phyloP scores from a whole-genome alignment of 805 yeast species.

The Grigorovia jiainica region DNA sequence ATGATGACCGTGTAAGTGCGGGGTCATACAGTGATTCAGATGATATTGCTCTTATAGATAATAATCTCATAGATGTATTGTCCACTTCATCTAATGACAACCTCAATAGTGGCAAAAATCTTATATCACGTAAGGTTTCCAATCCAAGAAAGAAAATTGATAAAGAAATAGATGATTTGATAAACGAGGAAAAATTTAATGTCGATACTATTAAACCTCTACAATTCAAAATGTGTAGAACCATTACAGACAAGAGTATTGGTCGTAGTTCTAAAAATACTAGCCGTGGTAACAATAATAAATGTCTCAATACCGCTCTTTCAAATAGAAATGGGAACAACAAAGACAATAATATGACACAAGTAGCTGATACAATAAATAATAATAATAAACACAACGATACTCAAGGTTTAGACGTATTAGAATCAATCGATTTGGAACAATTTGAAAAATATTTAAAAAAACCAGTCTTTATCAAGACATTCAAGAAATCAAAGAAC shows the following conservation, averaged over 20 bases:
- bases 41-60: background rate
- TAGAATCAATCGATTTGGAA: constrained; percentile 28
- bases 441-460: constrained; percentile 35
- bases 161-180: background rate
- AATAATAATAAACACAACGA: background rate
- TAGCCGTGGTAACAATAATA: background rate
- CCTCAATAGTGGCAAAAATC: background rate
- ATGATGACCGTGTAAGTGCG: background rate
- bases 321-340: background rate
- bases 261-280: background rate
- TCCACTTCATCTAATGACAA: background rate
- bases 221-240: constrained; percentile 15
- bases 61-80: background rate
- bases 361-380: background rate
- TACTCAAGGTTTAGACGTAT: too few relatives aligned
- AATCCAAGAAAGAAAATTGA: background rate
- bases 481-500: constrained; percentile 37
- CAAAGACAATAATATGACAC: background rate
- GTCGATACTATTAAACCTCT: constrained; percentile 20
- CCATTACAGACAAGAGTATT: background rate
- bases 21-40: background rate
- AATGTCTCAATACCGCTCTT: background rate
- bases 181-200: constrained; percentile 1
- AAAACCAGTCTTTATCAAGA: constrained; percentile 48
- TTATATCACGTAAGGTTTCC: background rate